These are phyloP conservation scores for Paraconiothyrium sp. DNA, from an alignment of 2,329 filamentous ascomycete species.

Conservation along the genomic window DNA sequence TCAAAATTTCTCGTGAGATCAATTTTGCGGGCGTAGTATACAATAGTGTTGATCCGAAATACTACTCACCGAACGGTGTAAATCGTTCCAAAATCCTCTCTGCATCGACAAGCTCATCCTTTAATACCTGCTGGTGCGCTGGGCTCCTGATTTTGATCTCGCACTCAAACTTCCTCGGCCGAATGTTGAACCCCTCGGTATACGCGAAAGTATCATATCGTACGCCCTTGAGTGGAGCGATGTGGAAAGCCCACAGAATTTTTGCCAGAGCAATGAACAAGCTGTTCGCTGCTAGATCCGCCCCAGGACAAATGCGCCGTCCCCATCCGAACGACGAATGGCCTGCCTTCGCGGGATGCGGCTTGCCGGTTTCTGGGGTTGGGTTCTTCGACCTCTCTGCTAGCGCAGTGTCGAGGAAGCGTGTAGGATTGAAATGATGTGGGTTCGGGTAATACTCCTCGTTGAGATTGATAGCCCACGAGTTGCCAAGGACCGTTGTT, in stretches of 20 bases:
- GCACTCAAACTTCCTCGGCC: slow-evolving; percentile 49
- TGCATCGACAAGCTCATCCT: slow-evolving; percentile 40
- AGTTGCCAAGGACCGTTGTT: slow-evolving; percentile 57
- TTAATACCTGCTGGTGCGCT: slow-evolving; percentile 39
- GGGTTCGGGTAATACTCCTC: slow-evolving; percentile 52
- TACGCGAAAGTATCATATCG: slow-evolving; percentile 52
- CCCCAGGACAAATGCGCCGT: slow-evolving; percentile 44
- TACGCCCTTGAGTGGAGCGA: slow-evolving; percentile 40
- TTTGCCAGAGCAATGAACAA: slow-evolving; percentile 46
- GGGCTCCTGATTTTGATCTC: slow-evolving; percentile 45
- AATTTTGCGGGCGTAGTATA: no score
- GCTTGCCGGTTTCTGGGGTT: slow-evolving; percentile 29
- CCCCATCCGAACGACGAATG: slow-evolving; percentile 51
- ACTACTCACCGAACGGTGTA: slow-evolving; percentile 44
- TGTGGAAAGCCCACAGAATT: slow-evolving; percentile 49
- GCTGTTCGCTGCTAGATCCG: slow-evolving; percentile 42
- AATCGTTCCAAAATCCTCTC: slow-evolving; percentile 46
- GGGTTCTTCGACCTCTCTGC: slow-evolving; percentile 28
- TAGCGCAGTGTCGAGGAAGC: slow-evolving; percentile 47
- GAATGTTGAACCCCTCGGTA: slow-evolving; percentile 54
- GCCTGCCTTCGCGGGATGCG: slow-evolving; percentile 41
- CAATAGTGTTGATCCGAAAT: neutral
- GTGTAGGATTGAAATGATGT: slow-evolving; percentile 52
- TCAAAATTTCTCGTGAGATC: neutral
- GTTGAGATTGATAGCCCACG: slow-evolving; percentile 57